phyloP scores from a whole-genome alignment of 1,284 basidiomycete genomes.

The Puccinia horiana region DNA sequence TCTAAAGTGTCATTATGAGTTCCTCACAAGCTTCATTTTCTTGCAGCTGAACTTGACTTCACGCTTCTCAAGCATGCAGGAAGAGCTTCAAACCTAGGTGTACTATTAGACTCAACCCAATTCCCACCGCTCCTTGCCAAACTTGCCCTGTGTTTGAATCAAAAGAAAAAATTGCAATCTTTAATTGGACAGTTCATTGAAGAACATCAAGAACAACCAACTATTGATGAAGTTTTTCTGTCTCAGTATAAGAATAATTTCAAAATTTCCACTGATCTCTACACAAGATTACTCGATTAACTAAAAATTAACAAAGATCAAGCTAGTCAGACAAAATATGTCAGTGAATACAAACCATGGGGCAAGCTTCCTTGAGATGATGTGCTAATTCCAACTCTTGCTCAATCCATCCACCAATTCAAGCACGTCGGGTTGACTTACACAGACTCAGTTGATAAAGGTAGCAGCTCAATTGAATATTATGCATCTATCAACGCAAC shows the following conservation, averaged over 20 bases:
- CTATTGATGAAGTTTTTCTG: conserved; percentile 11
- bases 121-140: conserved; percentile 16
- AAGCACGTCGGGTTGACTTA: conserved; percentile 18
- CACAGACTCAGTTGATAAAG: conserved; percentile 26
- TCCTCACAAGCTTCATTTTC: neutral
- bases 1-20: neutral
- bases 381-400: conserved; percentile 25
- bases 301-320: neutral
- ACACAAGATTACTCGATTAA: neutral
- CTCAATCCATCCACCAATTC: neutral
- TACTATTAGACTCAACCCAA: conserved; percentile 4
- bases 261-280: conserved; percentile 29
- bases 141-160: conserved; percentile 17
- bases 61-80: conserved; percentile 26
- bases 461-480: conserved; percentile 44
- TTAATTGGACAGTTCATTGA: conserved; percentile 29
- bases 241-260: conserved; percentile 9
- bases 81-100: conserved; percentile 35
- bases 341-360: conserved; percentile 17
- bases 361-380: neutral
- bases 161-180: conserved; percentile 33
- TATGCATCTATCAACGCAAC: neutral
- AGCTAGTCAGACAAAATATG: neutral
- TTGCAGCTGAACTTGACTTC: conserved; percentile 23
- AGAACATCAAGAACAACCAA: neutral